Percentiles rank a stretch among this genome's conserved stretches.
Conservation (phyloP, 495 filamentous ascomycete species). For the Darksidea phi region DNA sequence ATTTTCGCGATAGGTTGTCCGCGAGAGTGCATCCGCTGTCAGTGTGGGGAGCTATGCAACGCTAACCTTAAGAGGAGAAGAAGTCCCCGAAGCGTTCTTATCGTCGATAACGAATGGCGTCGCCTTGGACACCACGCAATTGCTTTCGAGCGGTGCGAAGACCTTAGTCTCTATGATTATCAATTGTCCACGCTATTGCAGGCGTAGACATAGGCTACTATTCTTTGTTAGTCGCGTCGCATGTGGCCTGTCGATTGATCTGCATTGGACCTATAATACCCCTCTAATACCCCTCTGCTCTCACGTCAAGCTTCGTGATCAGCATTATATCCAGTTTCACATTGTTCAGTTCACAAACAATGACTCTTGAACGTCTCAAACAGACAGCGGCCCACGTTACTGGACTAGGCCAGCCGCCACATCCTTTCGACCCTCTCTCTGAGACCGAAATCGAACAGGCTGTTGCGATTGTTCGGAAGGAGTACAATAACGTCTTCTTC, state of each 20-base stretch:
- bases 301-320: slow-evolving; percentile 1
- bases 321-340: background rate
- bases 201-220: slow-evolving; percentile 8
- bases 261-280: slow-evolving; percentile 13
- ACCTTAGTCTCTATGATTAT: background rate
- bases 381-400: slow-evolving; percentile 66
- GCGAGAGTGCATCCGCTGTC: background rate
- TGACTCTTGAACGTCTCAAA: slow-evolving; percentile 69
- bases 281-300: slow-evolving; percentile 10
- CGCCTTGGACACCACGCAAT: slow-evolving; percentile 9
- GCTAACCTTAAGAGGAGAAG: slow-evolving; percentile 23
- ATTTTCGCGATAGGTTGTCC: too few species aligned
- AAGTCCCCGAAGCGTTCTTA: slow-evolving; percentile 20
- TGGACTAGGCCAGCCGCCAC: slow-evolving; percentile 55
- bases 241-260: background rate
- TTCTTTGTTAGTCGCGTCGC: slow-evolving; percentile 15
- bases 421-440: slow-evolving; percentile 85
- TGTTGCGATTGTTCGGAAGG: slow-evolving; percentile 66
- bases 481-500: slow-evolving; percentile 72
- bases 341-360: slow-evolving; percentile 36
- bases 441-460: slow-evolving; percentile 73
- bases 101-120: slow-evolving; percentile 14
- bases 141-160: background rate
- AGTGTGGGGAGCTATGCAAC: background rate
- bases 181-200: slow-evolving; percentile 4